These are phyloP conservation scores for Leucosporidium creatinivorum DNA, from an alignment of 768 basidiomycete genomes.

Conservation along the genomic window DNA sequence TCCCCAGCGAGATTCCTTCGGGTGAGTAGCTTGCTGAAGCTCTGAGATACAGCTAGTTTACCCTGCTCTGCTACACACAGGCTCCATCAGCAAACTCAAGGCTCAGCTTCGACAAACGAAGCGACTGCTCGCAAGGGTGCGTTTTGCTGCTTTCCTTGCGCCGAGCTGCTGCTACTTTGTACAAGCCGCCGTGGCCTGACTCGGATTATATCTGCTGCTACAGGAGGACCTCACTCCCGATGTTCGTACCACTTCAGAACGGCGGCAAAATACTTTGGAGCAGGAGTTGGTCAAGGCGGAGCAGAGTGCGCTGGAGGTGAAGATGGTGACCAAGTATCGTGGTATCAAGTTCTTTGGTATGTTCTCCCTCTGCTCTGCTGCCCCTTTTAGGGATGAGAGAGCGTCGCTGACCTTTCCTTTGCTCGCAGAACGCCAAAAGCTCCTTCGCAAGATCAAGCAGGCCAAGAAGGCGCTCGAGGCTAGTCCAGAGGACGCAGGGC, in stretches of 20 bases:
- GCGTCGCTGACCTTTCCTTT: neutral
- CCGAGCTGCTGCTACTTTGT: neutral
- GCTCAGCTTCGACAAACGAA: conserved; percentile 72
- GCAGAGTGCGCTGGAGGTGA: conserved; percentile 58
- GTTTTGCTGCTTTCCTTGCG: conserved; percentile 12
- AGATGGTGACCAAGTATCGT: conserved; percentile 71
- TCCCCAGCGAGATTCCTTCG: neutral
- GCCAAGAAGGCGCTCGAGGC: conserved; percentile 51
- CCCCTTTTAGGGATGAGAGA: neutral
- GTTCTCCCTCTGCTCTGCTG: neutral
- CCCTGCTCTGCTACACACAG: neutral
- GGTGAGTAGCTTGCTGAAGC: neutral
- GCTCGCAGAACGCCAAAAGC: conserved; percentile 71
- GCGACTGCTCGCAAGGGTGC: conserved; percentile 70
- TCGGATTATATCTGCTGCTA: neutral
- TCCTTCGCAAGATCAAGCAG: conserved; percentile 66
- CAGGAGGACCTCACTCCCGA: conserved; percentile 79
- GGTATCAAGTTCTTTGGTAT: conserved; percentile 89
- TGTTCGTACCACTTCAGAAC: conserved; percentile 70
- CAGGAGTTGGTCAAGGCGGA: conserved; percentile 60
- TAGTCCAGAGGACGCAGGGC: neutral
- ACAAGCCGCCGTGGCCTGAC: neutral
- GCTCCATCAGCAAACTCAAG: conserved; percentile 69
- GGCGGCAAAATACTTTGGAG: conserved; percentile 67
- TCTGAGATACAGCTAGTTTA: neutral